phyloP scores from a whole-genome alignment of 352 stramenopile genomes.

The Stramenopiles sp. region DNA sequence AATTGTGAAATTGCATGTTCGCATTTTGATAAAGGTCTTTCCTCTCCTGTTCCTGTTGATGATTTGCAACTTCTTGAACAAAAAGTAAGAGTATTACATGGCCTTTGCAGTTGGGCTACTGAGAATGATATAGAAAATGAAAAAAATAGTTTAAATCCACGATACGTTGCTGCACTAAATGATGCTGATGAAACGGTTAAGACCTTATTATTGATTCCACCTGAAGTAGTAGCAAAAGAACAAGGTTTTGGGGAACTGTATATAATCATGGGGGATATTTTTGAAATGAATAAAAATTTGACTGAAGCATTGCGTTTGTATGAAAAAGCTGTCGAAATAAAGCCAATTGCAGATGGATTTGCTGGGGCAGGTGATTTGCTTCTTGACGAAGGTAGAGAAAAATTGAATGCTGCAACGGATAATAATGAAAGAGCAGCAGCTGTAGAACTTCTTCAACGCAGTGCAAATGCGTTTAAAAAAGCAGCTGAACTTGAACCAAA shows the following conservation, averaged over 20 bases:
- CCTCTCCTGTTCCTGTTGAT: not conserved
- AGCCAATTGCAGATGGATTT: conserved; percentile 1
- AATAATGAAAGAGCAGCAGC: not conserved
- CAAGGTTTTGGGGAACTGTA: not conserved
- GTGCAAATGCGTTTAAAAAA: not conserved
- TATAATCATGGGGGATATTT: not conserved
- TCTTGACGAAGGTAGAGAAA: not conserved
- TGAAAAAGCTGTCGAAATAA: not conserved
- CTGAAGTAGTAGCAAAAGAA: not conserved
- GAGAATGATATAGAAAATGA: conserved; percentile 5
- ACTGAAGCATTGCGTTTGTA: not conserved
- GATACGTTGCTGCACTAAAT: not conserved
- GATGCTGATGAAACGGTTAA: not conserved
- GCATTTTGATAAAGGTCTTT: not conserved
- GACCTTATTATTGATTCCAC: not conserved
- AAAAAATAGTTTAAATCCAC: not conserved
- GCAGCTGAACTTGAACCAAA: not conserved
- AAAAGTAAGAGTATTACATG: not conserved
- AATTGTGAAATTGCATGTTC: not conserved
- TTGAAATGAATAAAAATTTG: not conserved
- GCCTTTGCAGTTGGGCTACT: not conserved
- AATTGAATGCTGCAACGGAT: not conserved
- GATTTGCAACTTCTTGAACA: not conserved
- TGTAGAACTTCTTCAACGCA: not conserved
- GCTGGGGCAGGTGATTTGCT: not conserved